Conservation (phyloP, 371 early-diverging fungal species). For the Coemansia sp. region DNA sequence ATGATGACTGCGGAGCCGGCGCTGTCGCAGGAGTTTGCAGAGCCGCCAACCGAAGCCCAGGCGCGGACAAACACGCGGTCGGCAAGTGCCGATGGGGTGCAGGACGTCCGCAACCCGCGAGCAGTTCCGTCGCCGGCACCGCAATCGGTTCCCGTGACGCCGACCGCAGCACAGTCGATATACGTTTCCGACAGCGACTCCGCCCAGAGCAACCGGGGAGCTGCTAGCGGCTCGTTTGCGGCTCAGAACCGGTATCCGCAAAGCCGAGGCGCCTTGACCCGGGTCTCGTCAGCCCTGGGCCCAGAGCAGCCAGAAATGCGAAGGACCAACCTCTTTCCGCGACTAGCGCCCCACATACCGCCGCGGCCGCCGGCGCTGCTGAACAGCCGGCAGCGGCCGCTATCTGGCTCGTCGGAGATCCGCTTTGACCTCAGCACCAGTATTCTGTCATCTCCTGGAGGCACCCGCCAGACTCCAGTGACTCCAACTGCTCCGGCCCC, state of each 20-base stretch:
- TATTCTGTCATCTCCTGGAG: slow-evolving; percentile 10
- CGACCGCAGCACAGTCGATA: slow-evolving; percentile 3
- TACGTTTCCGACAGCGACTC: slow-evolving; percentile 31
- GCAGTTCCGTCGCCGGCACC: slow-evolving; percentile 16
- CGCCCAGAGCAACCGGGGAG: slow-evolving; percentile 1
- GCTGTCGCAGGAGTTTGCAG: slow-evolving; percentile 36
- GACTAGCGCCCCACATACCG: slow-evolving; percentile 40
- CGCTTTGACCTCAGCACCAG: slow-evolving; percentile 18
- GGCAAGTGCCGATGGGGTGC: slow-evolving; percentile 12
- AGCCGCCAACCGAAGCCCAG: not conserved
- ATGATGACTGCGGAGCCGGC: slow-evolving; percentile 3
- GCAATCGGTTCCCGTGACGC: slow-evolving; percentile 36
- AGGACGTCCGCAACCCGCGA: slow-evolving; percentile 2
- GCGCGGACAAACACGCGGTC: slow-evolving; percentile 1
- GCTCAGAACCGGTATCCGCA: slow-evolving; percentile 7
- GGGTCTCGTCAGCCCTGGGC: slow-evolving; percentile 3
- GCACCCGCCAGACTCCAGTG: slow-evolving; percentile 1
- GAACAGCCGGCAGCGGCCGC: not conserved
- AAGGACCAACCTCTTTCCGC: slow-evolving; percentile 32
- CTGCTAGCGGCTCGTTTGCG: slow-evolving; percentile 3
- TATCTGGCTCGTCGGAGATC: not conserved
- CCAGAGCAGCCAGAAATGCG: slow-evolving; percentile 1
- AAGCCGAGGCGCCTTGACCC: not conserved
- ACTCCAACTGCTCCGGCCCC: not conserved
- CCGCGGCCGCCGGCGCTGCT: slow-evolving; percentile 3